These are phyloP conservation scores for Penicillium simplicissimum DNA, from an alignment of 495 filamentous ascomycete species.

Conservation along the genomic window DNA sequence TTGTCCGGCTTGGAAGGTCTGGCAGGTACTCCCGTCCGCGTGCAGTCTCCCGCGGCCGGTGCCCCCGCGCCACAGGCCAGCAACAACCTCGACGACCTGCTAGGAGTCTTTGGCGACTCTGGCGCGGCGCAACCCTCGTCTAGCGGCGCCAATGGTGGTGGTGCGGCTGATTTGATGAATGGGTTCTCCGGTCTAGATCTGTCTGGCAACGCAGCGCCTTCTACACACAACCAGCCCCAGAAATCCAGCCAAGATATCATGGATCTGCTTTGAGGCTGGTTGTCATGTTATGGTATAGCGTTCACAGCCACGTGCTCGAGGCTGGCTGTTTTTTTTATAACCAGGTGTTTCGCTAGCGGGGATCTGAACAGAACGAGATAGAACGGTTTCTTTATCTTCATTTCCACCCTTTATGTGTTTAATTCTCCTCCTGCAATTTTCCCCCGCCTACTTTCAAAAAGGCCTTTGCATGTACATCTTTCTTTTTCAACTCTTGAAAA, in stretches of 20 bases:
- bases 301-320: constrained; percentile 7
- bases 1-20: constrained; percentile 71
- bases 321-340: constrained; percentile 27
- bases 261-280: constrained; percentile 69
- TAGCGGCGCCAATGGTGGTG: constrained; percentile 32
- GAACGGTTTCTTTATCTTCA: constrained; percentile 23
- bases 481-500: constrained; percentile 10
- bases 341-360: constrained; percentile 32
- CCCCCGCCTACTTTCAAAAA: constrained; percentile 20
- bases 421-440: constrained; percentile 24
- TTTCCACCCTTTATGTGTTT: constrained; percentile 27
- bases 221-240: constrained; percentile 40
- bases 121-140: constrained; percentile 33
- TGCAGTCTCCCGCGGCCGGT: constrained; percentile 59
- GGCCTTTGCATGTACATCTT: constrained; percentile 25
- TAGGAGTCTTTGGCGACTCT: constrained; percentile 71
- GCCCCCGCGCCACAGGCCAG: constrained; percentile 44
- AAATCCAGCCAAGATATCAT: constrained; percentile 87
- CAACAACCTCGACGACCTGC: constrained; percentile 84
- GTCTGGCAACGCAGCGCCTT: constrained; percentile 46
- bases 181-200: constrained; percentile 82
- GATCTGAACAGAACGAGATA: constrained; percentile 34
- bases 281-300: constrained; percentile 15
- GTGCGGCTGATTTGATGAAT: constrained; percentile 68
- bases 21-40: constrained; percentile 77